Evolutionary conservation across 495 filamentous ascomycete genomes (phyloP).

Genomic region (Aspergillus steynii): DNA sequence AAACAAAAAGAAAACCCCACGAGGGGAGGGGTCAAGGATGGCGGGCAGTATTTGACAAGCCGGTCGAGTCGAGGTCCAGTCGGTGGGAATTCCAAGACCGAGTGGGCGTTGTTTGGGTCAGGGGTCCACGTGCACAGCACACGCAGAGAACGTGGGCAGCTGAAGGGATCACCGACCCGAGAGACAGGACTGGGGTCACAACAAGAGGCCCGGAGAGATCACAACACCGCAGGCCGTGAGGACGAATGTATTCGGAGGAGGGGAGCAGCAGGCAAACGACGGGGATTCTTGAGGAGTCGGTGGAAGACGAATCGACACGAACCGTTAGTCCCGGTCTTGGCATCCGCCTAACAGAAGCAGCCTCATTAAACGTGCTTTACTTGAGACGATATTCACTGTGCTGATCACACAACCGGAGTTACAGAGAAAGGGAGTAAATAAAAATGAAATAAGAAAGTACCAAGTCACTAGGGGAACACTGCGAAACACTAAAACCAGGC

Average conservation of each 20-base stretch:
- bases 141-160: slow-evolving; percentile 11
- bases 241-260: not conserved
- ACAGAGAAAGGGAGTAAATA: not conserved
- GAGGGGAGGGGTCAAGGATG: slow-evolving; percentile 25
- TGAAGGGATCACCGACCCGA: slow-evolving; percentile 4
- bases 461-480: too few species aligned
- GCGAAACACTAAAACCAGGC: too few species aligned
- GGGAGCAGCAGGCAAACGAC: slow-evolving; percentile 6
- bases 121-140: slow-evolving; percentile 32
- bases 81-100: slow-evolving; percentile 8
- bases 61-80: not conserved
- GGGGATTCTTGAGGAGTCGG: not conserved
- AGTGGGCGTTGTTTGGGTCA: slow-evolving; percentile 30
- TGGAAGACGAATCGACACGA: slow-evolving; percentile 14
- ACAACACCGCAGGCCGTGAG: not conserved
- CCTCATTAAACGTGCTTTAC: too few species aligned
- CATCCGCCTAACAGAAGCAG: slow-evolving; percentile 7
- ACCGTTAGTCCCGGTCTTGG: slow-evolving; percentile 22
- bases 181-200: not conserved
- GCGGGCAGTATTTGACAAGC: slow-evolving; percentile 10
- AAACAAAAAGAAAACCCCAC: slow-evolving; percentile 23
- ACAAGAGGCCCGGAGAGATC: slow-evolving; percentile 1
- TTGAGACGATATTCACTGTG: too few species aligned
- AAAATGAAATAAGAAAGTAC: not conserved
- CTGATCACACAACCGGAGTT: too few species aligned